Conservation (phyloP, 2,329 filamentous ascomycete species). For the Chaetomiaceae sp. region DNA sequence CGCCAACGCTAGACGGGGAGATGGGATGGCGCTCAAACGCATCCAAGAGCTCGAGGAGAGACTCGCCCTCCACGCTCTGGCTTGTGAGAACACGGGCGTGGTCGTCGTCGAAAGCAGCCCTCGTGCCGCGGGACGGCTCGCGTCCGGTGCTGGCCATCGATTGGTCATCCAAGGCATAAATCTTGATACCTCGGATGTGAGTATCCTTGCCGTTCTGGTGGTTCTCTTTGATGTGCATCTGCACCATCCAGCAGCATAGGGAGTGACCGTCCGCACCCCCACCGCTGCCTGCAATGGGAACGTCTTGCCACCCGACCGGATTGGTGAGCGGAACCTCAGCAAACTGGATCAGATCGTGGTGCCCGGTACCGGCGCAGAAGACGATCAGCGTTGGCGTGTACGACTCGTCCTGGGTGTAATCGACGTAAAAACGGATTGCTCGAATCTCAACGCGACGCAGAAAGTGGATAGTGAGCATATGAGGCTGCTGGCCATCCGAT, state of each 20-base stretch:
- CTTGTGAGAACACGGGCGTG: constrained; percentile 27
- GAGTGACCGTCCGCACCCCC: constrained; percentile 63
- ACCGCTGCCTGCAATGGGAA: constrained; percentile 56
- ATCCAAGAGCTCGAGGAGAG: constrained; percentile 30
- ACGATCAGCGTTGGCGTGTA: constrained; percentile 94
- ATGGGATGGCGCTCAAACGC: constrained; percentile 29
- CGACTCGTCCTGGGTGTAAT: constrained; percentile 89
- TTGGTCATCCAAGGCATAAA: constrained; percentile 60
- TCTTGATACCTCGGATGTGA: constrained; percentile 89
- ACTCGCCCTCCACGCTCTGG: constrained; percentile 31
- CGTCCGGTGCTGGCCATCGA: constrained; percentile 35
- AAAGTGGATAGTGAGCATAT: constrained; percentile 75
- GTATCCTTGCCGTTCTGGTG: constrained; percentile 99
- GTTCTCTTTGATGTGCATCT: constrained; percentile 89
- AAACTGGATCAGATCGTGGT: constrained; percentile 88
- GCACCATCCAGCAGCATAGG: constrained; percentile 81
- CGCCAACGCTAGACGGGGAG: constrained; percentile 31
- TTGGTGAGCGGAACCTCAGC: constrained; percentile 71
- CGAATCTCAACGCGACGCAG: constrained; percentile 76
- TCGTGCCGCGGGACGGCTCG: constrained; percentile 34
- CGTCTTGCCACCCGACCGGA: constrained; percentile 86
- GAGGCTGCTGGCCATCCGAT: constrained; percentile 79
- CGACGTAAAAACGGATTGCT: constrained; percentile 76
- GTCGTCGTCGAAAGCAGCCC: constrained; percentile 29
- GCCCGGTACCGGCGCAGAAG: constrained; percentile 83